Evolutionary conservation across 805 yeast genomes (phyloP).

Genomic region (Metschnikowia cerradonensis): DNA sequence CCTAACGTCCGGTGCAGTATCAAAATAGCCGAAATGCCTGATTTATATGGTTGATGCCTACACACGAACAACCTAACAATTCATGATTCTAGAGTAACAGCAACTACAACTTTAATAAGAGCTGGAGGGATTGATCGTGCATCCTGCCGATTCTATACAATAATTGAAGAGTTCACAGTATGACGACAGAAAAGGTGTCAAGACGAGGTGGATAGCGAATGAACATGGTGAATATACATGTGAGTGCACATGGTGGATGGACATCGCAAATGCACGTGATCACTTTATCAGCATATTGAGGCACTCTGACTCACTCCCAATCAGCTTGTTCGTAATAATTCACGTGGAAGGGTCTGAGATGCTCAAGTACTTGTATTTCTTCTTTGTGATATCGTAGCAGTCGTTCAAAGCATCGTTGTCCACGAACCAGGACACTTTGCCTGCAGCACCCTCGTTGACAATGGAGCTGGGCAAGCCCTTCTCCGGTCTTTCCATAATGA

Average conservation of each 20-base stretch:
- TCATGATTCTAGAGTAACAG: too few species aligned
- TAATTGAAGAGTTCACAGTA: neutral
- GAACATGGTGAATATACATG: too few species aligned
- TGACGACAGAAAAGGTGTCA: neutral
- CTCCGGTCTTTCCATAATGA: constrained; percentile 94
- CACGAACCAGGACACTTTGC: constrained; percentile 95
- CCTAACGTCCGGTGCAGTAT: too few species aligned
- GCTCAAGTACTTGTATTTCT: constrained; percentile 59
- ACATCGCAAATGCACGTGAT: too few species aligned
- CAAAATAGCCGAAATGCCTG: too few species aligned
- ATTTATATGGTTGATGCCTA: too few species aligned
- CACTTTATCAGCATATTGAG: too few species aligned
- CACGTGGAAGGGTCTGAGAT: constrained; percentile 19
- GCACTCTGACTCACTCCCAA: neutral
- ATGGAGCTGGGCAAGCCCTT: constrained; percentile 92
- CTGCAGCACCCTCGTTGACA: constrained; percentile 95
- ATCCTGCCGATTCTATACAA: neutral
- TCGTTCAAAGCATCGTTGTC: constrained; percentile 89
- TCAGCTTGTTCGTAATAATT: neutral
- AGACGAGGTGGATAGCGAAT: too few species aligned
- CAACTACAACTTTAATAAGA: neutral
- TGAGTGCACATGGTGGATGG: too few species aligned
- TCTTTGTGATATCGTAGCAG: constrained; percentile 64
- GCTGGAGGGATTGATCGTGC: neutral
- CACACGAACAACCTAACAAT: too few species aligned